A percentile compares a stretch with the other conserved stretches of the same genome.
These are phyloP conservation scores for Xylaria sp. DNA, from an alignment of 2,329 filamentous ascomycete genomes.

Conservation along the genomic window DNA sequence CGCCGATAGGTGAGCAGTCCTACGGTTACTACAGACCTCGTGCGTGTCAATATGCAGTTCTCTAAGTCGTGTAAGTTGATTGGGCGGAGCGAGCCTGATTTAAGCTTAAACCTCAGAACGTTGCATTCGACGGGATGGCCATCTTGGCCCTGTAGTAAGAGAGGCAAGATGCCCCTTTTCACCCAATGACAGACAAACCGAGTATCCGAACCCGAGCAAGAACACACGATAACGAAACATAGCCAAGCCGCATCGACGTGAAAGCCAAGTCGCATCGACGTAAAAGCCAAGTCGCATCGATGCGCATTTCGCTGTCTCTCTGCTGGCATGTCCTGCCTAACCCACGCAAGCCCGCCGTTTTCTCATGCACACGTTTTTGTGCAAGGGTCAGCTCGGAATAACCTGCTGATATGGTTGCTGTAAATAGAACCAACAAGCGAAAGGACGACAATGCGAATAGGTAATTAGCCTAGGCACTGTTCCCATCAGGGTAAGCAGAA, in stretches of 20 bases:
- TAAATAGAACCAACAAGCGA: slow-evolving; percentile 32
- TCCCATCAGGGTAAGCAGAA: slow-evolving; percentile 10
- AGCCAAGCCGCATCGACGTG: slow-evolving; percentile 17
- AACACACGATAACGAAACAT: slow-evolving; percentile 21
- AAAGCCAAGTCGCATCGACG: slow-evolving; percentile 15
- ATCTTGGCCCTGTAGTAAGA: slow-evolving; percentile 31
- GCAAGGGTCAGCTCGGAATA: slow-evolving; percentile 20
- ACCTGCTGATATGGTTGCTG: slow-evolving; percentile 26
- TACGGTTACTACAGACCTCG: slow-evolving; percentile 15
- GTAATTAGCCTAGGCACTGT: background rate
- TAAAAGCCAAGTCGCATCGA: slow-evolving; percentile 14
- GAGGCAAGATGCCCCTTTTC: slow-evolving; percentile 7
- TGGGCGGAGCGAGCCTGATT: slow-evolving; percentile 21
- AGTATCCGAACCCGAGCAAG: slow-evolving; percentile 3
- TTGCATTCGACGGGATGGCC: slow-evolving; percentile 27
- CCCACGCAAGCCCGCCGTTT: background rate
- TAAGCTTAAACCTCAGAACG: slow-evolving; percentile 33
- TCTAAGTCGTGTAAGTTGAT: slow-evolving; percentile 15
- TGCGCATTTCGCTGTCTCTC: slow-evolving; percentile 12
- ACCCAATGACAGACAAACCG: slow-evolving; percentile 15
- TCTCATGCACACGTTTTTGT: slow-evolving; percentile 32
- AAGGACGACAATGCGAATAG: slow-evolving; percentile 1
- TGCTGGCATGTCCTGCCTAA: background rate
- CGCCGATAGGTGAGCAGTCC: slow-evolving; percentile 4
- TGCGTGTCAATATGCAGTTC: slow-evolving; percentile 22